A percentile compares a stretch with the other conserved stretches of the same genome.
phyloP scores from a whole-genome alignment of 345 rosid species.

The Microcos paniculata region DNA sequence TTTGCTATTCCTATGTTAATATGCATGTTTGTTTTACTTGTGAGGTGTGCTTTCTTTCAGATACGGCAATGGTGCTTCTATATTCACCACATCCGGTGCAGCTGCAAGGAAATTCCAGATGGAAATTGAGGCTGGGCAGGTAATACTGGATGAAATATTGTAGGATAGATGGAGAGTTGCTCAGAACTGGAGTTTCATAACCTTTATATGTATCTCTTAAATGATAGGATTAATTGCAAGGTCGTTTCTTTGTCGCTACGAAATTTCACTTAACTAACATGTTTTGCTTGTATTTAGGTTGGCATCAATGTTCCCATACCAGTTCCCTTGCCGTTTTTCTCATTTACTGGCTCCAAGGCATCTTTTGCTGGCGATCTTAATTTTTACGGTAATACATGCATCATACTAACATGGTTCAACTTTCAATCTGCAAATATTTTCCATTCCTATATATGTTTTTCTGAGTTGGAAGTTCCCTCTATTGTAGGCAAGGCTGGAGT shows the following conservation, averaged over 20 bases:
- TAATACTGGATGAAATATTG: constrained; percentile 23
- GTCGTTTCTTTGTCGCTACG: not conserved
- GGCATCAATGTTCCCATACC: constrained; percentile 98
- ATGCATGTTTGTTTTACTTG: not conserved
- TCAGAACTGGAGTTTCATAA: constrained; percentile 5
- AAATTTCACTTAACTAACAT: not conserved
- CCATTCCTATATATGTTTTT: not conserved
- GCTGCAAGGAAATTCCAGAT: constrained; percentile 94
- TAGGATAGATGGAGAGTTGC: not conserved
- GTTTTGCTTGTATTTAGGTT: constrained; percentile 41
- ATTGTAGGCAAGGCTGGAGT: constrained; percentile 95
- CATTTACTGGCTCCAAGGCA: constrained; percentile 91
- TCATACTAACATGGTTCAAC: not conserved
- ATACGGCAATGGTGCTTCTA: constrained; percentile 93
- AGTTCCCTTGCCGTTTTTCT: constrained; percentile 94
- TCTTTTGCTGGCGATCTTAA: constrained; percentile 96
- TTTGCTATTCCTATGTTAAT: constrained; percentile 2
- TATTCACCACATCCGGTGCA: constrained; percentile 88
- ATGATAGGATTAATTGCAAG: not conserved
- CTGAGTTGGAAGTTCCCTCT: not conserved
- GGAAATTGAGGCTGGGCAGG: constrained; percentile 98
- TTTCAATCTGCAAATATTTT: not conserved
- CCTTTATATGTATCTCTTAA: not conserved
- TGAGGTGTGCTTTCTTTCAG: constrained; percentile 33
- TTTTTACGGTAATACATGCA: constrained; percentile 68